Evolutionary conservation across 106 monocot genomes (phyloP), one percentile per base, ranked within the genome.

Genomic region (Narthecium ossifragum): DNA sequence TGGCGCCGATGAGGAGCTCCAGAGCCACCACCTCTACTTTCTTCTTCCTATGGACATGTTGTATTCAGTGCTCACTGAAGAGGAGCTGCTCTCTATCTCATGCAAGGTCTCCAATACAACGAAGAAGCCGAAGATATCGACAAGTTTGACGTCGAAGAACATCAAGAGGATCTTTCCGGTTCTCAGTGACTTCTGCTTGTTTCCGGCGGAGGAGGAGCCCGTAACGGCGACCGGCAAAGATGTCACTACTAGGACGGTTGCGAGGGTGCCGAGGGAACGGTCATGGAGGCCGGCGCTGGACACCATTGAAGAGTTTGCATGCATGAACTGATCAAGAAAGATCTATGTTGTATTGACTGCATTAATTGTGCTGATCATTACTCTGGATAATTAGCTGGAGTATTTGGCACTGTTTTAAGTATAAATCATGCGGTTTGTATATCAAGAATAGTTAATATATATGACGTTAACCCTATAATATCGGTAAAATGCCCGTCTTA

Each of bases 1-100:
- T 2, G 53, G 60, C 1, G 69, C 70, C 22, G 73, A 79, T 39
- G 76, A 73, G 32, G 65, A 60, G 53, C 76, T 90, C 39, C 48
- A 53, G 46, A 58, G 59, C 17, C 34, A 36, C 38, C 66, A 55
- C 34, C 58, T 79, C 31, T 90, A 82, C 78, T 85, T 82, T 45
- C 73, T 90, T 24, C 85, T 90, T 0, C 85, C 90, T 3, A 62
- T 75, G 26, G 90, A 90, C 36, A 78, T 90, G 73, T 69, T 90
- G 38, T 90, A 79, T 73, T 90, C 90, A 1, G 90, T 90, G 37
- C 82, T 90, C 28, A 82, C 85, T 6, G 85, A 85, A 22, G 85
- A 90, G 52, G 90, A 90, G 69, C 70, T 82, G 79, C 48, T 51
- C 12, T 31, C 62, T 0, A 53, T 79, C 46, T 57, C 62, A 0